Percentiles rank a stretch among this genome's conserved stretches.
Conservation (phyloP, 1,139 yeast genomes). For the Pichia sp. region DNA sequence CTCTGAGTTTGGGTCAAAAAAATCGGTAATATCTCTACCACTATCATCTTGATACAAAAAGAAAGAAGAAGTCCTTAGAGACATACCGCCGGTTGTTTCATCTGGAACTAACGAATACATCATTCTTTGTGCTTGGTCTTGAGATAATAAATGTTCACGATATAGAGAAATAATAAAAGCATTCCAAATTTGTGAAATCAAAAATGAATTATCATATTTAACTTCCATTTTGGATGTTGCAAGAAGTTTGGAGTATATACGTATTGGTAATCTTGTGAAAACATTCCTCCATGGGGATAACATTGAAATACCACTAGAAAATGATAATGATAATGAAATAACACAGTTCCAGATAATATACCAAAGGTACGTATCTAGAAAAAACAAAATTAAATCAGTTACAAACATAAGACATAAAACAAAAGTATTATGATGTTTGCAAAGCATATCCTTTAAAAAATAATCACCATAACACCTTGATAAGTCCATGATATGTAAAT, state of each 20-base stretch:
- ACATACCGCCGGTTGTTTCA: slow-evolving; percentile 33
- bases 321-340: slow-evolving; percentile 64
- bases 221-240: slow-evolving; percentile 46
- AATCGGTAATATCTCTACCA: slow-evolving; percentile 33
- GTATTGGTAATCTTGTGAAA: slow-evolving; percentile 65
- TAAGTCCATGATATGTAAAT: slow-evolving; percentile 52
- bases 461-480: slow-evolving; percentile 58
- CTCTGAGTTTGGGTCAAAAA: slow-evolving; percentile 55
- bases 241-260: slow-evolving; percentile 61
- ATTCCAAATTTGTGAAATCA: slow-evolving; percentile 76
- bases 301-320: slow-evolving; percentile 69
- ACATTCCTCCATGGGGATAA: slow-evolving; percentile 85
- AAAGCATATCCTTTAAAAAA: slow-evolving; percentile 43
- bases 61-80: slow-evolving; percentile 56
- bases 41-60: slow-evolving; percentile 72
- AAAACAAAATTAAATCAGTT: slow-evolving; percentile 68
- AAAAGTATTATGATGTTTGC: slow-evolving; percentile 54
- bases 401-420: slow-evolving; percentile 49
- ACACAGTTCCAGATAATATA: slow-evolving; percentile 74
- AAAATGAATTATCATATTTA: slow-evolving; percentile 40
- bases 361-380: slow-evolving; percentile 85
- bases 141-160: slow-evolving; percentile 68
- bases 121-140: slow-evolving; percentile 59
- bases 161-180: slow-evolving; percentile 69
- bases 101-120: slow-evolving; percentile 47